These are phyloP conservation scores for Euryodendron excelsum DNA, from an alignment of 148 eudicot genomes.

Conservation along the genomic window DNA sequence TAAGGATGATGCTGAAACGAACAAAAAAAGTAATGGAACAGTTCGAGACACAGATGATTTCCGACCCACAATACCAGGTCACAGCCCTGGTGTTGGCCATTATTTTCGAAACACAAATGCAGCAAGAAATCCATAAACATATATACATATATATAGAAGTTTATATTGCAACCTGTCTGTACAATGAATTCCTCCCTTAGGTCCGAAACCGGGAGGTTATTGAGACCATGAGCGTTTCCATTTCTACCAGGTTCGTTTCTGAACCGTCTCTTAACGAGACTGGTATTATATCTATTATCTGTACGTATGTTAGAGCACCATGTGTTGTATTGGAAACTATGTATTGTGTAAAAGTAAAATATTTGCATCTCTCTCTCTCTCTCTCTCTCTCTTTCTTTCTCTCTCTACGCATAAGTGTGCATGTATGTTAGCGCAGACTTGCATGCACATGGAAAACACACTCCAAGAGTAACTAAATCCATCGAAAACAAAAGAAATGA, in stretches of 20 bases:
- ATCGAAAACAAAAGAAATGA: too few species aligned
- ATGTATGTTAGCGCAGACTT: background rate
- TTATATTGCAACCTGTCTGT: background rate
- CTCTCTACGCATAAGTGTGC: background rate
- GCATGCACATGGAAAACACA: background rate
- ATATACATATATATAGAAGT: background rate
- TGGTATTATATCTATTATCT: background rate
- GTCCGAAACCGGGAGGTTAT: background rate
- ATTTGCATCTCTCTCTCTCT: background rate
- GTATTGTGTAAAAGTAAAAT: background rate
- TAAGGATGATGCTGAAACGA: constrained; percentile 7
- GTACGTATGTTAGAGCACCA: background rate
- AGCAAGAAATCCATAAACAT: constrained; percentile 32
- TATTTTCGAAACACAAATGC: constrained; percentile 13
- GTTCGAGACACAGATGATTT: constrained; percentile 31
- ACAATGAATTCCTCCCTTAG: background rate
- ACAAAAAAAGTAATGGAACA: constrained; percentile 12
- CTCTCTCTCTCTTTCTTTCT: background rate
- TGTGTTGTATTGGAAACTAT: background rate
- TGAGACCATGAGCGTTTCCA: background rate
- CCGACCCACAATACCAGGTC: constrained; percentile 44
- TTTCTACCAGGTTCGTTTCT: background rate
- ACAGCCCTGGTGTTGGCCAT: constrained; percentile 66
- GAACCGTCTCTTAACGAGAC: background rate
- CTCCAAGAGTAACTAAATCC: too few species aligned